Conservation (phyloP, 305 asterid genomes). For the Withania somnifera region DNA sequence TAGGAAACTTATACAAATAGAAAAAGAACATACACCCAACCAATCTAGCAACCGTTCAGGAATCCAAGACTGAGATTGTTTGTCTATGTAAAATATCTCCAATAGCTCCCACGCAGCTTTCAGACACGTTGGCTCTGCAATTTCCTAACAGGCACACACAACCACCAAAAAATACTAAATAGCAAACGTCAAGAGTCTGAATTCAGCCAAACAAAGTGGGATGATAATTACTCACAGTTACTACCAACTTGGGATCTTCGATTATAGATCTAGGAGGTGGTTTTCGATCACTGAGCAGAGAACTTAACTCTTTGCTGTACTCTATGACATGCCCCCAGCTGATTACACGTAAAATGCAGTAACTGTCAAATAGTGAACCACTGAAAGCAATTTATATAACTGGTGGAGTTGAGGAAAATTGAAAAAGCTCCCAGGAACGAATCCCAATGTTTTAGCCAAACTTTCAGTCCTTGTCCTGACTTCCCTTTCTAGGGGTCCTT, state of each 20-base stretch:
- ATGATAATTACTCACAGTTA: conserved; percentile 37
- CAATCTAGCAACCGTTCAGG: conserved; percentile 90
- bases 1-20: background rate
- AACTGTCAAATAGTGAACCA: background rate
- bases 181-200: background rate
- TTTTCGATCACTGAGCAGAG: conserved; percentile 58
- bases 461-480: too few species aligned
- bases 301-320: conserved; percentile 72
- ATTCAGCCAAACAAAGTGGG: conserved; percentile 2
- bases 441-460: too few species aligned
- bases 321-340: conserved; percentile 88
- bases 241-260: conserved; percentile 56
- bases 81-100: conserved; percentile 86
- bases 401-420: too few species aligned
- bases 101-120: conserved; percentile 98
- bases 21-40: conserved; percentile 59
- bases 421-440: too few species aligned
- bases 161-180: conserved; percentile 13
- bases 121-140: conserved; percentile 59
- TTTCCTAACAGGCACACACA: conserved; percentile 28
- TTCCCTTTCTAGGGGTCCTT: too few species aligned
- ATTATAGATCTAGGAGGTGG: conserved; percentile 39
- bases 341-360: conserved; percentile 7
- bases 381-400: too few species aligned
- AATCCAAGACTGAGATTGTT: conserved; percentile 68